These are phyloP conservation scores for Amylostereum areolatum DNA, from an alignment of 1,284 basidiomycete species.

Conservation along the genomic window DNA sequence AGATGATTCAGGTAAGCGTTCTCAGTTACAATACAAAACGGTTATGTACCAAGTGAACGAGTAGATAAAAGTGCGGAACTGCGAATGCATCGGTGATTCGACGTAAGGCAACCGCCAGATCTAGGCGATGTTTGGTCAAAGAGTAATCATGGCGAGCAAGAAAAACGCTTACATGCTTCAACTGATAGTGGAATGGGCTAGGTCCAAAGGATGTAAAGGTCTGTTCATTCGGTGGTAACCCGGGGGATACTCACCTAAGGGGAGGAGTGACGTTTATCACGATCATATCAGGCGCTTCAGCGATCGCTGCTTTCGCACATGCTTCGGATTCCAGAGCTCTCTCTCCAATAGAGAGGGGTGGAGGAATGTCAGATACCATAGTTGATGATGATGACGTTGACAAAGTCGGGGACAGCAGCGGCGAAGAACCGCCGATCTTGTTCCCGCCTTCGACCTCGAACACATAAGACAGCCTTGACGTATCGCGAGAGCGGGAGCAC, in stretches of 20 bases:
- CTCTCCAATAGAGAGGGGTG: slow-evolving; percentile 36
- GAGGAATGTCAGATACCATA: slow-evolving; percentile 22
- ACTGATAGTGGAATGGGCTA: slow-evolving; percentile 72
- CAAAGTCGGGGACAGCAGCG: slow-evolving; percentile 25
- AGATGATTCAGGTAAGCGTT: not conserved
- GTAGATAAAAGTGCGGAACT: slow-evolving; percentile 77
- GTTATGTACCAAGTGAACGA: slow-evolving; percentile 47
- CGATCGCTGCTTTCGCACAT: slow-evolving; percentile 1
- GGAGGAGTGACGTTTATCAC: slow-evolving; percentile 49
- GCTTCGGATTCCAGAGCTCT: slow-evolving; percentile 26
- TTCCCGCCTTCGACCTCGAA: slow-evolving; percentile 74
- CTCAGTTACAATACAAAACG: not conserved
- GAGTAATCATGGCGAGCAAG: slow-evolving; percentile 1
- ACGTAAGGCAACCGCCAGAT: slow-evolving; percentile 76
- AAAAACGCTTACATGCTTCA: slow-evolving; percentile 39
- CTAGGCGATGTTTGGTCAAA: slow-evolving; percentile 23
- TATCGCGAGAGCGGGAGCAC: slow-evolving; percentile 60
- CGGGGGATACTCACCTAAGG: slow-evolving; percentile 24
- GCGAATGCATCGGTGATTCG: slow-evolving; percentile 66
- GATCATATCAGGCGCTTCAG: slow-evolving; percentile 22
- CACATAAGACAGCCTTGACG: slow-evolving; percentile 52
- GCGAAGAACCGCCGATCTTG: slow-evolving; percentile 46
- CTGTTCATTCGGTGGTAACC: too few species aligned
- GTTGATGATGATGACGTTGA: slow-evolving; percentile 20
- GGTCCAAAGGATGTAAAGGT: too few species aligned